Evolutionary conservation across 192 early-diverging fungal genomes (phyloP).

Genomic region (Lobosporangium transversale): DNA sequence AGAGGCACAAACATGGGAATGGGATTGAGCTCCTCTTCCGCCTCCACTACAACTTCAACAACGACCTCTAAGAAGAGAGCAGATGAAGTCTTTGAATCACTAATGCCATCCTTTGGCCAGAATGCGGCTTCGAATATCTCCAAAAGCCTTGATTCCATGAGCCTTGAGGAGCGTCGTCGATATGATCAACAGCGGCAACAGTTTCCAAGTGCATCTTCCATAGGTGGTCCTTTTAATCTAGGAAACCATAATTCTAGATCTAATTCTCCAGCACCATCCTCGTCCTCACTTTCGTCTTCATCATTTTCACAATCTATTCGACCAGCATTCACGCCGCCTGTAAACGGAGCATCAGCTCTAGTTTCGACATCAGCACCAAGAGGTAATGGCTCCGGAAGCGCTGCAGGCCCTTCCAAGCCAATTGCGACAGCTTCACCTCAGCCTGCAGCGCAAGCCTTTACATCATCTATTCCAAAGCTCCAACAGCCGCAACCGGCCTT

Average conservation of each 20-base stretch:
- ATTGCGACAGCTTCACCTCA: constrained; percentile 2
- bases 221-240: too few species aligned
- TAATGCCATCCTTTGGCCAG: constrained; percentile 40
- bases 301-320: constrained; percentile 8
- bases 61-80: constrained; percentile 29
- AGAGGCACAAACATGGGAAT: neutral
- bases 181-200: constrained; percentile 37
- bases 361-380: neutral
- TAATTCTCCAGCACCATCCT: constrained; percentile 7
- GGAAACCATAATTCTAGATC: constrained; percentile 13
- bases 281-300: neutral
- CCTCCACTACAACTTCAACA: neutral
- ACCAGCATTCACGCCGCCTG: constrained; percentile 1
- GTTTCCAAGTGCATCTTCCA: too few species aligned
- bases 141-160: constrained; percentile 37
- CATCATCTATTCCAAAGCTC: constrained; percentile 21
- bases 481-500: constrained; percentile 14
- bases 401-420: constrained; percentile 10
- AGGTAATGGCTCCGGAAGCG: constrained; percentile 23
- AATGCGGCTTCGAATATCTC: constrained; percentile 3
- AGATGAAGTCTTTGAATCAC: constrained; percentile 49
- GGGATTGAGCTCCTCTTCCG: neutral
- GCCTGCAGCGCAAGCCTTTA: constrained; percentile 5
- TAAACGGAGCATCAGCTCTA: neutral
- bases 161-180: constrained; percentile 34